A percentile compares a stretch with the other conserved stretches of the same genome.
Evolutionary conservation across 2,329 filamentous ascomycete genomes (phyloP).

Genomic region (Rugonectria rugulosa): DNA sequence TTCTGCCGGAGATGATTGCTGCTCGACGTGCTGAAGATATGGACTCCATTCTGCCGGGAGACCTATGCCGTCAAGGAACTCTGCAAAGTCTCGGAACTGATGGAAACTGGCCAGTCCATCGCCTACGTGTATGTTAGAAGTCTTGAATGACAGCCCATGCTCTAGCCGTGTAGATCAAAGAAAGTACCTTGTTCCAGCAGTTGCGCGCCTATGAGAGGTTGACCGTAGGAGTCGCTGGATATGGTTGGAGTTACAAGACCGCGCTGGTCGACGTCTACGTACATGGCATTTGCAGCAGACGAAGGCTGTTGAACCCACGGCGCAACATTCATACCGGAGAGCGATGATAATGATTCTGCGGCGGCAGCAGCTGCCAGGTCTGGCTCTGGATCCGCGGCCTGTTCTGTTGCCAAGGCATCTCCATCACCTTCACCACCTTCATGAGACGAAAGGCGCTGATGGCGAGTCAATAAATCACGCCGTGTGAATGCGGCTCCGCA

Average conservation of each 20-base stretch:
- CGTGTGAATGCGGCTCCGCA: conserved; percentile 55
- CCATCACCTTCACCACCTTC: conserved; percentile 32
- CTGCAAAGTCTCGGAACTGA: conserved; percentile 49
- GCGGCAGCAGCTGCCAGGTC: conserved; percentile 8
- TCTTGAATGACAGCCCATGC: not conserved
- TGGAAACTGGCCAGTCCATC: conserved; percentile 32
- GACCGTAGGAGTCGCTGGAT: conserved; percentile 10
- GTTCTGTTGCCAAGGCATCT: conserved; percentile 19
- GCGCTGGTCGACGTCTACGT: conserved; percentile 24
- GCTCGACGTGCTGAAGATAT: conserved; percentile 42
- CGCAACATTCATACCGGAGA: conserved; percentile 12
- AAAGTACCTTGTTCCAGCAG: conserved; percentile 40
- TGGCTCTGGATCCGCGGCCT: conserved; percentile 33
- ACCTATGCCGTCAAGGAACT: conserved; percentile 48
- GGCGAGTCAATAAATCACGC: conserved; percentile 53
- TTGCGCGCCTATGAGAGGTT: conserved; percentile 15
- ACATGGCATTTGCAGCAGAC: not conserved
- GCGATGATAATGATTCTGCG: conserved; percentile 1
- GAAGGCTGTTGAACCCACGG: conserved; percentile 12
- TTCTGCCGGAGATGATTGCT: conserved; percentile 2
- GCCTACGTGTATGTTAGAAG: conserved; percentile 2
- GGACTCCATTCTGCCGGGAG: conserved; percentile 50
- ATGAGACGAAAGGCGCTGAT: conserved; percentile 50
- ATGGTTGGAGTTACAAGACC: conserved; percentile 5
- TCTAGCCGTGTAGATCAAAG: conserved; percentile 6